These are phyloP conservation scores for Mortierella hygrophila DNA, from an alignment of 192 early-diverging fungal species.

Conservation along the genomic window DNA sequence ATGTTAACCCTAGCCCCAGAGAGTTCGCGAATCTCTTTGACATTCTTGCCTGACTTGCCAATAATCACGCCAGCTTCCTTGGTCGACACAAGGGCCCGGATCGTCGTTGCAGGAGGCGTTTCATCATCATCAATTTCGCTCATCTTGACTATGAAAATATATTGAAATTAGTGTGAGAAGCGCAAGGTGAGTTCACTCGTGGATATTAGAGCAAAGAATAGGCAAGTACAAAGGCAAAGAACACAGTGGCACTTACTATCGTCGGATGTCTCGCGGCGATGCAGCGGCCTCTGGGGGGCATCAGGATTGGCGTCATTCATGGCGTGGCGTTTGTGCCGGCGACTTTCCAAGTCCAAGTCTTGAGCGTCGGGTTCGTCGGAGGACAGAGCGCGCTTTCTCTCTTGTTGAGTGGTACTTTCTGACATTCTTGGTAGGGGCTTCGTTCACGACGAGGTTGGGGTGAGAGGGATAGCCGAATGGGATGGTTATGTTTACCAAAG, in stretches of 20 bases:
- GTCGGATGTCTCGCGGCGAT: slow-evolving; percentile 24
- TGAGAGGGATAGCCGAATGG: not conserved
- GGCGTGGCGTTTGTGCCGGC: slow-evolving; percentile 54
- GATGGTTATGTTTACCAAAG: not conserved
- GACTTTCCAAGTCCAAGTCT: slow-evolving; percentile 43
- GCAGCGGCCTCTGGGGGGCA: slow-evolving; percentile 20
- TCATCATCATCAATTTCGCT: slow-evolving; percentile 26
- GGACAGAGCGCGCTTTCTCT: slow-evolving; percentile 48
- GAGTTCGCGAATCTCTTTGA: slow-evolving; percentile 86
- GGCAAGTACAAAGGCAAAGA: not conserved
- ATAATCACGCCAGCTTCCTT: slow-evolving; percentile 91
- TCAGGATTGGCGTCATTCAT: slow-evolving; percentile 33
- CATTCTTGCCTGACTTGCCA: slow-evolving; percentile 88
- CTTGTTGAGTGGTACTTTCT: not conserved
- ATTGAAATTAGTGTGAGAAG: not conserved
- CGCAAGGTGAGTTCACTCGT: not conserved
- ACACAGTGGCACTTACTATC: slow-evolving; percentile 17
- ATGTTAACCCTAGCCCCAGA: slow-evolving; percentile 90
- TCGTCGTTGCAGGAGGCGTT: slow-evolving; percentile 25
- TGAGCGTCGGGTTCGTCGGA: slow-evolving; percentile 52
- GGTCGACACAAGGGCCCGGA: slow-evolving; percentile 69
- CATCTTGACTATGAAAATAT: slow-evolving; percentile 18
- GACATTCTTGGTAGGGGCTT: not conserved
- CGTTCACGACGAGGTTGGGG: not conserved
- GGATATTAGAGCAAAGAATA: not conserved